These are phyloP conservation scores for Aspergillus sp. DNA, from an alignment of 2,329 filamentous ascomycete species.

Conservation along the genomic window DNA sequence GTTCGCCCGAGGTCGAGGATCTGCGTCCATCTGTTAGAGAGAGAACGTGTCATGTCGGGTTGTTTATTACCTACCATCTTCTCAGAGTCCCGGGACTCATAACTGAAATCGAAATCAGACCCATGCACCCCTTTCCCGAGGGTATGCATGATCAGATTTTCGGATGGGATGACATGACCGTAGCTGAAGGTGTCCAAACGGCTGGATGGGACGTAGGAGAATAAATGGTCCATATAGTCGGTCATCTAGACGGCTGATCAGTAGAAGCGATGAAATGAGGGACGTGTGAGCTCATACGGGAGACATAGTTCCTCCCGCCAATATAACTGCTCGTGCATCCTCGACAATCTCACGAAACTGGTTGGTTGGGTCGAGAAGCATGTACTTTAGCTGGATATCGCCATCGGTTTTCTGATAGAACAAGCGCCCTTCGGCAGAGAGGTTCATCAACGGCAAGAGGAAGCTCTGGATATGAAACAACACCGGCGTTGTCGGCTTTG, in stretches of 20 bases:
- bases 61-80: slow-evolving; percentile 50
- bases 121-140: slow-evolving; percentile 53
- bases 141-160: slow-evolving; percentile 76
- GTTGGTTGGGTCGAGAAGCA: slow-evolving; percentile 85
- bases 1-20: slow-evolving; percentile 71
- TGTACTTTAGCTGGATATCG: slow-evolving; percentile 68
- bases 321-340: slow-evolving; percentile 78
- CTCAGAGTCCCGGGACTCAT: slow-evolving; percentile 67
- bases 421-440: slow-evolving; percentile 64
- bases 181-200: slow-evolving; percentile 82
- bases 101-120: slow-evolving; percentile 79
- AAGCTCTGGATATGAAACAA: slow-evolving; percentile 66
- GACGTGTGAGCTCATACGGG: slow-evolving; percentile 52
- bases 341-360: slow-evolving; percentile 87
- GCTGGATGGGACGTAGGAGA: slow-evolving; percentile 65
- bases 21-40: slow-evolving; percentile 22
- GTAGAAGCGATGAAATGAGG: slow-evolving; percentile 10
- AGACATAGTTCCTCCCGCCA: slow-evolving; percentile 97
- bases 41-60: neutral
- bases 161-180: slow-evolving; percentile 84
- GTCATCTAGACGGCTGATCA: slow-evolving; percentile 57
- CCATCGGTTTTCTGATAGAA: slow-evolving; percentile 52
- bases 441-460: slow-evolving; percentile 79
- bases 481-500: slow-evolving; percentile 47
- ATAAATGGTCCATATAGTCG: slow-evolving; percentile 83